Percentiles rank a stretch among this genome's conserved stretches.
Conservation (phyloP, 768 basidiomycete genomes). For the Phylloporus rhodoxanthus region DNA sequence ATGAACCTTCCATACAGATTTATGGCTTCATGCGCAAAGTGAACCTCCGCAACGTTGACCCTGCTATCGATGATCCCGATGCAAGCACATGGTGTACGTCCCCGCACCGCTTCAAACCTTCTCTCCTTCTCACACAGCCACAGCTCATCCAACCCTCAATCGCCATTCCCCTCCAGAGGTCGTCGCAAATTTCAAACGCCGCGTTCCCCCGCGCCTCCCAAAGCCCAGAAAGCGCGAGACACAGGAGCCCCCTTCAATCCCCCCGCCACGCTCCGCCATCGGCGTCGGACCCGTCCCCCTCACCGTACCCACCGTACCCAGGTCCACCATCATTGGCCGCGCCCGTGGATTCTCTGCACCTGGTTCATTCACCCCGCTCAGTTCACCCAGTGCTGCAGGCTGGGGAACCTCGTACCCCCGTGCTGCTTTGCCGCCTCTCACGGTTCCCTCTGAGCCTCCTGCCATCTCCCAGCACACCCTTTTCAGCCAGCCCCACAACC, state of each 20-base stretch:
- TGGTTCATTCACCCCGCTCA: constrained; percentile 69
- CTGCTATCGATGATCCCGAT: constrained; percentile 92
- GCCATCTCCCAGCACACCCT: constrained; percentile 52
- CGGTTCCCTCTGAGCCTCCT: constrained; percentile 71
- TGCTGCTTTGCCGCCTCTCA: constrained; percentile 70
- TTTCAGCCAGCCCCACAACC: constrained; percentile 52
- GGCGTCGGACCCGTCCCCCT: constrained; percentile 65
- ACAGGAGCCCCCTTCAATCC: constrained; percentile 61
- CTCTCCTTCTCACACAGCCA: constrained; percentile 21
- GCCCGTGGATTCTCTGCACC: constrained; percentile 81
- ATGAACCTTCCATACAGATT: constrained; percentile 52
- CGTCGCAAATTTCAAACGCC: constrained; percentile 91
- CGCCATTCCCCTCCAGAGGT: constrained; percentile 86
- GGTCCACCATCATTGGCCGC: constrained; percentile 43
- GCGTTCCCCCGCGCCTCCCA: constrained; percentile 87
- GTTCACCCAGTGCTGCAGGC: constrained; percentile 48
- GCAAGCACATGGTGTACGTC: constrained; percentile 94
- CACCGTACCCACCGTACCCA: constrained; percentile 44
- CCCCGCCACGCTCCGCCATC: constrained; percentile 71
- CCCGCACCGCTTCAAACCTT: constrained; percentile 15
- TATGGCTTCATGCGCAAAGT: constrained; percentile 99
- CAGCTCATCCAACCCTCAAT: constrained; percentile 88
- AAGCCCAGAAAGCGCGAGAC: constrained; percentile 79
- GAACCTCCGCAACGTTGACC: constrained; percentile 91
- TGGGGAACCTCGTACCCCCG: constrained; percentile 61